Base-by-base conservation (phyloP, 2,329 filamentous ascomycete species). In the Torrubiellomyces zombiae region DNA sequence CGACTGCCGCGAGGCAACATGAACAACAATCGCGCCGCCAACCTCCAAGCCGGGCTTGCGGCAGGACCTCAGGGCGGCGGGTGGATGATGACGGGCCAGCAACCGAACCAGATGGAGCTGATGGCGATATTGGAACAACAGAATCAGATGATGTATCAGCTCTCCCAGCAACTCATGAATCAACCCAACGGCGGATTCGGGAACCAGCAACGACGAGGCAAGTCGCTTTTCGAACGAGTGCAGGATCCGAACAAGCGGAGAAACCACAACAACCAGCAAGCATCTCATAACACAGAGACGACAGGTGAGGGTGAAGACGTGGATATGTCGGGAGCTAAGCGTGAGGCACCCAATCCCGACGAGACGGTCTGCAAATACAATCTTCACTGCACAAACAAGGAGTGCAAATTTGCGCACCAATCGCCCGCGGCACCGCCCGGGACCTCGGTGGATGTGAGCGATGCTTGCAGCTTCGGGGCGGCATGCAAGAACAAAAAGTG, bases 401-500 rank as follows among this genome's bases (percentile, higher is more conserved):
- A 91, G 32, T 98, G 89, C 56, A 77, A 75, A 36, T 98, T 82
- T 48, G 89, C 82, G 11, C 89, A 98, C 44, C 86, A 94, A 54
- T 93, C 85, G 10, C 83, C 89, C 2, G 83, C 79, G 3, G 85
- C 86, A 16, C 77, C 81, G 4, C 75, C 76, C 3, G 79, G 77
- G 15, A 68, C 67, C 3, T 64, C 73, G 0, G 62, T 95, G 29
- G 89, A 95, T 47, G 63, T 85, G 37, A 68, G 63, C 30, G 82
- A 92, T 41, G 61, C 66, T 11, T 98, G 89, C 56, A 67, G 67
- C 11, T 95, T 79, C 40, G 86, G 83, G 12, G 82, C 73, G 3
- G 83, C 83, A 7, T 98, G 89, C 69, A 92, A 89, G 56, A 98
- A 95, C 60, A 67, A 71, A 42, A 95, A 95, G 56, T 98, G 89